Evolutionary conservation across 208 protist genomes (phyloP).

Genomic region (Leishmania amazonensis): DNA sequence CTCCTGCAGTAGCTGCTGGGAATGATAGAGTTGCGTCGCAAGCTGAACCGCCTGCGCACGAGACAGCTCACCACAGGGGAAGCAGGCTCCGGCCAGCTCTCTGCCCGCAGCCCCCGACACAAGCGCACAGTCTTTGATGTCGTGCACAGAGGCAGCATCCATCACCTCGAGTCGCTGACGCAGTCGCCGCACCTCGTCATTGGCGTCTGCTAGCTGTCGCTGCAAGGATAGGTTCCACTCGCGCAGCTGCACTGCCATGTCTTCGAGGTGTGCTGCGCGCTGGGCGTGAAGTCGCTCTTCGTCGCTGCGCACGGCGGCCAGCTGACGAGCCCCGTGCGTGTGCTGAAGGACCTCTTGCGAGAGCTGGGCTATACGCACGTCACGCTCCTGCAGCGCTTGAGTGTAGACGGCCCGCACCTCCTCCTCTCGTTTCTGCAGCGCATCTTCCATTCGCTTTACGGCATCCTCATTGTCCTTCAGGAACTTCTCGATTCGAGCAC

Average conservation of each 20-base stretch:
- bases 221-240: conserved; percentile 25
- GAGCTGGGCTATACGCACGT: conserved; percentile 60
- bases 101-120: neutral
- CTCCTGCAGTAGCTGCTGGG: conserved; percentile 10
- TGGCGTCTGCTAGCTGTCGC: conserved; percentile 13
- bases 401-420: conserved; percentile 48
- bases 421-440: conserved; percentile 35
- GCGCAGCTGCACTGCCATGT: conserved; percentile 15
- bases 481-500: conserved; percentile 20
- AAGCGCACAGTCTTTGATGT: neutral
- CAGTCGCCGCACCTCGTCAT: conserved; percentile 9
- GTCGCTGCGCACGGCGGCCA: conserved; percentile 8
- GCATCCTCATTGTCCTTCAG: conserved; percentile 31
- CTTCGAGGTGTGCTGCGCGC: conserved; percentile 20
- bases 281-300: conserved; percentile 10
- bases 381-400: conserved; percentile 47
- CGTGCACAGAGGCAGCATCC: neutral
- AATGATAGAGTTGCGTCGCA: conserved; percentile 1
- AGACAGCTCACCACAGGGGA: conserved; percentile 9
- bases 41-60: conserved; percentile 10
- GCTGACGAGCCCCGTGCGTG: conserved; percentile 23
- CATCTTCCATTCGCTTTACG: conserved; percentile 30
- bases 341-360: conserved; percentile 43
- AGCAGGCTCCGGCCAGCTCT: neutral
- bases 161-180: conserved; percentile 9